Conservation (phyloP, 163 green algal genomes). For the Scenedesmus sp. region DNA sequence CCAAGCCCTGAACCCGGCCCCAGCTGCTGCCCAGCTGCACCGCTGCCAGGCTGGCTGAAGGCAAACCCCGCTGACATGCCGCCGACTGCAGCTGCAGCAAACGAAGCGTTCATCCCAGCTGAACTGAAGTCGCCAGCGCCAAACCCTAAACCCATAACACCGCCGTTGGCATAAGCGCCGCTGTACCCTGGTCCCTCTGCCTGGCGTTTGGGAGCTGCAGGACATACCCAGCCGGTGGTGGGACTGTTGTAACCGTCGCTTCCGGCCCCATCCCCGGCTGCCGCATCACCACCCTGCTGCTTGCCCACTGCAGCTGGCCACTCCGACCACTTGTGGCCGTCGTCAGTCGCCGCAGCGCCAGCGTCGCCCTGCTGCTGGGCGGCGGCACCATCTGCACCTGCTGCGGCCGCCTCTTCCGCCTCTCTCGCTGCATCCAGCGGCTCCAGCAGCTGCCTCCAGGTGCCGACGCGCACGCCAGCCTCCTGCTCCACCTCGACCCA, state of each 20-base stretch:
- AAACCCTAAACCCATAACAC: background rate
- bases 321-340: background rate
- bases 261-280: background rate
- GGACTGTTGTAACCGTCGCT: background rate
- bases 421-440: background rate
- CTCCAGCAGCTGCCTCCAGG: background rate
- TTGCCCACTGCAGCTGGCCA: background rate
- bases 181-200: background rate
- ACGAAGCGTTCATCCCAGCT: background rate
- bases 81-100: background rate
- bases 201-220: slow-evolving; percentile 26
- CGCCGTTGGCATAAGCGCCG: background rate
- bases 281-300: background rate
- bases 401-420: slow-evolving; percentile 8
- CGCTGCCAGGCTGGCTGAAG: slow-evolving; percentile 3
- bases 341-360: background rate
- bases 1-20: slow-evolving; percentile 1
- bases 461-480: background rate
- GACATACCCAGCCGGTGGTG: background rate
- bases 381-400: background rate
- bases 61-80: background rate
- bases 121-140: background rate
- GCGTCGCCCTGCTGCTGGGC: background rate
- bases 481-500: background rate
- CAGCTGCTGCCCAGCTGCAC: slow-evolving; percentile 14